Evolutionary conservation across 495 filamentous ascomycete species (phyloP).

Genomic region (Glarea lozoyensis): DNA sequence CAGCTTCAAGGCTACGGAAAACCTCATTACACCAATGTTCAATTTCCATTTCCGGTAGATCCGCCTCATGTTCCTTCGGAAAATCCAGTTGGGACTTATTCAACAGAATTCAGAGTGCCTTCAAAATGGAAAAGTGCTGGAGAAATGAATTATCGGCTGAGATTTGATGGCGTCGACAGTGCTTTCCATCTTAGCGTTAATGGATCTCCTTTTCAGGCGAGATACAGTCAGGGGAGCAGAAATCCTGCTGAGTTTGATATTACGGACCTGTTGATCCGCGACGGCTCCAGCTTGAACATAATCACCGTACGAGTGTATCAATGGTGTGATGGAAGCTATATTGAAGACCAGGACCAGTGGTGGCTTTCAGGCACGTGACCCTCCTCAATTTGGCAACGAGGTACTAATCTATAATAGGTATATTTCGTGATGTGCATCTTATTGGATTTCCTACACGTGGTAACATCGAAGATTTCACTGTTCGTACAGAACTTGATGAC

Average conservation of each 20-base stretch:
- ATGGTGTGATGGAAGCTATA: conserved; percentile 56
- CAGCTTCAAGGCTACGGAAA: conserved; percentile 42
- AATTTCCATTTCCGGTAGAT: conserved; percentile 50
- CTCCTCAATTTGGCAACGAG: background rate
- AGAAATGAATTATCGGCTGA: conserved; percentile 30
- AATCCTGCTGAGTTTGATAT: conserved; percentile 64
- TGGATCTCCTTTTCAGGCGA: conserved; percentile 46
- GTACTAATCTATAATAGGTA: conserved; percentile 26
- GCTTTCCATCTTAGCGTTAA: conserved; percentile 62
- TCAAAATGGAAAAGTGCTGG: conserved; percentile 17
- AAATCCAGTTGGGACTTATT: conserved; percentile 59
- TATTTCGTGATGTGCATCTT: conserved; percentile 58
- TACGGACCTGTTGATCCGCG: conserved; percentile 34
- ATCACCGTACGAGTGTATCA: conserved; percentile 58
- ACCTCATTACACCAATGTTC: conserved; percentile 56
- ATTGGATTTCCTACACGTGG: conserved; percentile 40
- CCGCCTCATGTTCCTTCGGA: conserved; percentile 59
- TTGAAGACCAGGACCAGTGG: conserved; percentile 52
- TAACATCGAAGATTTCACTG: conserved; percentile 50
- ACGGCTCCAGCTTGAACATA: conserved; percentile 19
- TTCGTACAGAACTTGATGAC: conserved; percentile 44
- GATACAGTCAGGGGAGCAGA: conserved; percentile 58
- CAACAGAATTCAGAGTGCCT: conserved; percentile 43
- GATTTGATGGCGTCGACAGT: conserved; percentile 64
- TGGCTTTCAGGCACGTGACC: conserved; percentile 42